A percentile compares a stretch with the other conserved stretches of the same genome.
phyloP scores from a whole-genome alignment of 192 early-diverging fungal species.

The Coemansia asiatica region DNA sequence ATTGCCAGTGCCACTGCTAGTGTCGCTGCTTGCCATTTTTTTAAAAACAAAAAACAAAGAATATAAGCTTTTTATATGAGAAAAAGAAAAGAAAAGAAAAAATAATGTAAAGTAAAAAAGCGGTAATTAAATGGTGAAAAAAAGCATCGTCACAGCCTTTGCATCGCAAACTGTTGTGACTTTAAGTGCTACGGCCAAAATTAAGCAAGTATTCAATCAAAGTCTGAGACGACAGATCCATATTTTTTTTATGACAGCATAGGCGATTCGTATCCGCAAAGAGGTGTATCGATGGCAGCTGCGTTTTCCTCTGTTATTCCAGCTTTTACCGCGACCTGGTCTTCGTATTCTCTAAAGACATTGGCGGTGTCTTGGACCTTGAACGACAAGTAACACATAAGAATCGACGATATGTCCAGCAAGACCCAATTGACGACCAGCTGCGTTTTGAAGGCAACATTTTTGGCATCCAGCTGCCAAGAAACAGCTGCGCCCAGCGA shows the following conservation, averaged over 20 bases:
- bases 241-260: background rate
- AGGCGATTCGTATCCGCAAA: background rate
- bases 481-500: slow-evolving; percentile 63
- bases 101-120: slow-evolving; percentile 2
- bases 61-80: background rate
- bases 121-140: background rate
- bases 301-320: background rate
- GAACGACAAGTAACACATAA: slow-evolving; percentile 16
- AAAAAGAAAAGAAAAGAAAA: background rate
- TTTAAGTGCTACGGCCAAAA: too few species aligned
- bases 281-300: background rate
- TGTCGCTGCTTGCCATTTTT: background rate
- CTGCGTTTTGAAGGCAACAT: slow-evolving; percentile 11
- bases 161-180: background rate
- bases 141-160: background rate
- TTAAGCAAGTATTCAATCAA: too few species aligned
- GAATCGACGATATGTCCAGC: slow-evolving; percentile 5
- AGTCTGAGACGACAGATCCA: background rate
- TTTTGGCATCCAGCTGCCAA: slow-evolving; percentile 39
- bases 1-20: background rate
- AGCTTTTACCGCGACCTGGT: background rate
- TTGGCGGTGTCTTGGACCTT: background rate
- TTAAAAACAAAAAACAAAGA: background rate
- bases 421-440: slow-evolving; percentile 13
- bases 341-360: background rate